Conservation (phyloP, 768 basidiomycete species). For the Leccinellum albellum region DNA sequence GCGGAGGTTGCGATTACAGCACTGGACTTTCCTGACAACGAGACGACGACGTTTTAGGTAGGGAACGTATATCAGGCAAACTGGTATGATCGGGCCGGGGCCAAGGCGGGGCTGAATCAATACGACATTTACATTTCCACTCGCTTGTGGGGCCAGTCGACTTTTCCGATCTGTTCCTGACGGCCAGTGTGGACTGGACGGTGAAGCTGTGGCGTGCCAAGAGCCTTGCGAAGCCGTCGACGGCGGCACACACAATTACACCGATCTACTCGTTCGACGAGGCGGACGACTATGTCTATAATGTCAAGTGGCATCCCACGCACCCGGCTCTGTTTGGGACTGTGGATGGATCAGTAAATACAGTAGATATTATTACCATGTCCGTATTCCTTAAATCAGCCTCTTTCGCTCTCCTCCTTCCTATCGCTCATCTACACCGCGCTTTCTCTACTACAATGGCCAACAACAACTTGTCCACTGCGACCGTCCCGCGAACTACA, state of each 20-base stretch:
- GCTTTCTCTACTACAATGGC: conserved; percentile 13
- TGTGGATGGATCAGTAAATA: conserved; percentile 88
- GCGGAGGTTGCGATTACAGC: conserved; percentile 94
- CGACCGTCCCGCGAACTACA: conserved; percentile 15
- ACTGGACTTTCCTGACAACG: conserved; percentile 92
- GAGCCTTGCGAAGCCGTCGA: conserved; percentile 70
- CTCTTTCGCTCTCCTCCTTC: background rate
- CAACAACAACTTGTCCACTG: conserved; percentile 13
- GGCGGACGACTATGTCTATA: conserved; percentile 97
- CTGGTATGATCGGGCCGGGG: conserved; percentile 92
- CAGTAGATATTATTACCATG: background rate
- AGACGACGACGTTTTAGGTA: conserved; percentile 95
- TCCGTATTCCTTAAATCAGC: background rate
- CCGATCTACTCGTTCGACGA: conserved; percentile 95
- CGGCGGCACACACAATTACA: conserved; percentile 46
- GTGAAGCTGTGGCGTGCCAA: conserved; percentile 94
- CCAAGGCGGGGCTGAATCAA: conserved; percentile 93
- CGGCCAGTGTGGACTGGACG: conserved; percentile 95
- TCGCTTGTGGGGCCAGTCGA: conserved; percentile 88
- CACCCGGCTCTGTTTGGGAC: conserved; percentile 94
- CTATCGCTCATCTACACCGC: background rate
- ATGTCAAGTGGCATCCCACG: conserved; percentile 95
- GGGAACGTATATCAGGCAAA: conserved; percentile 96
- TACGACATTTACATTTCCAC: conserved; percentile 96
- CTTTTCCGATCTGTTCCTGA: conserved; percentile 93